Conservation (phyloP, 495 filamentous ascomycete genomes). For the Neurospora pannonica region DNA sequence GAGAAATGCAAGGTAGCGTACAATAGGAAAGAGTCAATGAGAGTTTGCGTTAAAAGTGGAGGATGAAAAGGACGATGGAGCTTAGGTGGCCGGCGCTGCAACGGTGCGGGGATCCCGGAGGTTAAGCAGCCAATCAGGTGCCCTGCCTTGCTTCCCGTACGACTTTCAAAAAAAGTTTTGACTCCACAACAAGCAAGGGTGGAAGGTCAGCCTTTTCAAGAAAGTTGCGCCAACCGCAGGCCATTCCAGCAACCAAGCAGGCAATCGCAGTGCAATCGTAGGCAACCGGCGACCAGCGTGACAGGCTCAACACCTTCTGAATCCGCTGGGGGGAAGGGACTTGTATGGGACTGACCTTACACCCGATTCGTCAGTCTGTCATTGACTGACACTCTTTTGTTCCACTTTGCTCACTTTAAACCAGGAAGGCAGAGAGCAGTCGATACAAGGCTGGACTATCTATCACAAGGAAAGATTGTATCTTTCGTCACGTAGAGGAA, state of each 20-base stretch:
- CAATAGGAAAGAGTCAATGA: not conserved
- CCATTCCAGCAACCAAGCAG: not conserved
- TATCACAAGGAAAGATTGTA: not conserved
- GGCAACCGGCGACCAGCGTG: not conserved
- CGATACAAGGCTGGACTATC: not conserved
- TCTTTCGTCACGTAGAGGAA: not conserved
- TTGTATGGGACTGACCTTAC: not conserved
- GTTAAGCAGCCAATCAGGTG: not conserved
- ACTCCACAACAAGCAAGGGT: not conserved
- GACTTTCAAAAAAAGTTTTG: conserved; percentile 6
- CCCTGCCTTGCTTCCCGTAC: not conserved
- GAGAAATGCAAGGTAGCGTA: not conserved
- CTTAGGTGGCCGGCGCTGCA: not conserved
- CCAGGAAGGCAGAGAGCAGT: not conserved
- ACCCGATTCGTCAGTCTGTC: not conserved
- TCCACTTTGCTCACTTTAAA: not conserved
- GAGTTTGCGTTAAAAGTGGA: not conserved
- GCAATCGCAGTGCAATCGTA: not conserved
- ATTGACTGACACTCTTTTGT: not conserved
- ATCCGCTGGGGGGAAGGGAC: not conserved
- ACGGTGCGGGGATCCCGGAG: not conserved
- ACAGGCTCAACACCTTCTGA: not conserved
- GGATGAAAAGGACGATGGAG: not conserved
- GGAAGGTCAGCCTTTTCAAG: not conserved
- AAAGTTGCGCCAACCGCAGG: not conserved